Base-by-base conservation (phyloP, 2,329 filamentous ascomycete species). In the Hypoxylon sp. region DNA sequence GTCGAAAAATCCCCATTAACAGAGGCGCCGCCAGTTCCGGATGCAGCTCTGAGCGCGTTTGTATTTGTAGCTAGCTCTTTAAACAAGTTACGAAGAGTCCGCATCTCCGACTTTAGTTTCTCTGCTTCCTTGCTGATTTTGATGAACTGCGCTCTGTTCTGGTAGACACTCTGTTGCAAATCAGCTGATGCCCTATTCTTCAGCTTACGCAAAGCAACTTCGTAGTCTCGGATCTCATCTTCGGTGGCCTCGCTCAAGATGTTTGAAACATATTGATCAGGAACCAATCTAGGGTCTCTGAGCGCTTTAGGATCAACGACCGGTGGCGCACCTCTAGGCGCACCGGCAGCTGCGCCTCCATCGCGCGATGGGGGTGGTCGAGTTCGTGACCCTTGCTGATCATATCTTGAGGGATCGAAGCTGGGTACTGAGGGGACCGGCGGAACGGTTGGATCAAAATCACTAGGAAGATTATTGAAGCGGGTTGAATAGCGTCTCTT, bases 81-180 rank as follows among this genome's bases (percentile, higher is more conserved):
- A 91, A 99, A 98, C 58, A 98, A 86, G 71, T 93, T 93, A 48
- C 93, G 90, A 33, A 99, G 87, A 5, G 93, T 93, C 58, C 93
- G 89, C 96, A 99, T 98, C 80, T 99, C 96, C 61, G 90, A 89
- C 82, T 98, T 98, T 64, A 99, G 88, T 83, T 97, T 98, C 81
- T 99, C 96, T 1, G 97, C 96, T 82, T 99, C 96, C 81, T 98
- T 98, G 79, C 94, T 98, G 80, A 99, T 98, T 81, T 97, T 97
- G 85, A 99, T 98, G 78, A 99, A 99, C 77, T 98, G 96, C 0
- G 94, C 97, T 53, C 96, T 90, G 80, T 99, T 99, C 80, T 98
- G 94, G 81, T 97, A 95, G 55, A 99, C 92, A 81, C 94, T 98
- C 77, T 97, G 93, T 80, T 98, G 95, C 22, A 99, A 85, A 74